phyloP scores from a whole-genome alignment of 805 yeast species.

The Myxozyma sirexii region DNA sequence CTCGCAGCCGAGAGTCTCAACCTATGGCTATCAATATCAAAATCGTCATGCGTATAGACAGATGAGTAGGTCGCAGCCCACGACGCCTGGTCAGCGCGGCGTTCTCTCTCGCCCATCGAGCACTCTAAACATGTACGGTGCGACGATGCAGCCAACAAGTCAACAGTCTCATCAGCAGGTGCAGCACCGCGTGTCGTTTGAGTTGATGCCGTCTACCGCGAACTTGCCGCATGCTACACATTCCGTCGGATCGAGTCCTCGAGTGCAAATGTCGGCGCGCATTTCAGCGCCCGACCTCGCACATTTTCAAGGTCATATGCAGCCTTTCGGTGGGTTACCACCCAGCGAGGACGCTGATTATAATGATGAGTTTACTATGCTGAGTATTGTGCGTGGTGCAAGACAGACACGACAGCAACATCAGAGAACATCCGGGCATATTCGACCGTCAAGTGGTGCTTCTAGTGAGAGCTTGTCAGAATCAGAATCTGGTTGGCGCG shows the following conservation, averaged over 20 bases:
- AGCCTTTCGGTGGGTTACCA: slow-evolving; percentile 7
- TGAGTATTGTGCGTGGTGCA: neutral
- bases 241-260: slow-evolving; percentile 16
- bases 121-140: neutral
- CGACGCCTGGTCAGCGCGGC: slow-evolving; percentile 17
- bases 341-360: slow-evolving; percentile 19
- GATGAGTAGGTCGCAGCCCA: slow-evolving; percentile 22
- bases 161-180: neutral
- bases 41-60: neutral
- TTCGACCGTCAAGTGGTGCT: neutral
- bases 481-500: neutral
- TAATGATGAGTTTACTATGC: neutral
- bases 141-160: neutral
- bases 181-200: slow-evolving; percentile 11
- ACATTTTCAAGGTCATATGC: neutral
- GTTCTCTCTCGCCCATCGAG: slow-evolving; percentile 10
- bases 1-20: slow-evolving; percentile 6
- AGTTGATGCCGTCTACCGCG: neutral
- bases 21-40: neutral
- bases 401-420: neutral
- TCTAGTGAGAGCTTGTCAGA: neutral
- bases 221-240: neutral
- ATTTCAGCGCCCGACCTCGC: neutral
- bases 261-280: neutral
- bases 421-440: neutral